These are phyloP conservation scores for Sphaerostilbella broomeana DNA, from an alignment of 2,329 filamentous ascomycete genomes.

Conservation along the genomic window DNA sequence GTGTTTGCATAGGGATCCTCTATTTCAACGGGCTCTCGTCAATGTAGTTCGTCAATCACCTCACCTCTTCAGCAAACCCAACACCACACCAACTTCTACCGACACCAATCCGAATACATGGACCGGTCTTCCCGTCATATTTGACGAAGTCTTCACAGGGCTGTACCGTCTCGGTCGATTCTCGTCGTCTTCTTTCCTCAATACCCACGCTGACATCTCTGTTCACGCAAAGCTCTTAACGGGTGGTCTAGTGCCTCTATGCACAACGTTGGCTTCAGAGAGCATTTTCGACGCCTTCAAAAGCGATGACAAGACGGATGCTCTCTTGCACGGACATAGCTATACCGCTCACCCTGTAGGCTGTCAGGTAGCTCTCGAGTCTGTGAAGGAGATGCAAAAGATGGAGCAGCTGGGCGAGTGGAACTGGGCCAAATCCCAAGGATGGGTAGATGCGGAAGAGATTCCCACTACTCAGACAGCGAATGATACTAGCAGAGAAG, in stretches of 20 bases:
- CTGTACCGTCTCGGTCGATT: constrained; percentile 73
- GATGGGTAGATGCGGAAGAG: constrained; percentile 22
- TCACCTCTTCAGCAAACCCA: constrained; percentile 42
- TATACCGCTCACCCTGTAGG: constrained; percentile 81
- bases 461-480: constrained; percentile 16
- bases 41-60: constrained; percentile 56
- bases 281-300: constrained; percentile 66
- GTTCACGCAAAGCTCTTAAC: constrained; percentile 82
- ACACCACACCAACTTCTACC: constrained; percentile 9
- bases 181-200: constrained; percentile 63
- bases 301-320: constrained; percentile 68
- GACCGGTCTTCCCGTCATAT: constrained; percentile 70
- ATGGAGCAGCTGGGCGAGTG: constrained; percentile 53
- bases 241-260: constrained; percentile 71
- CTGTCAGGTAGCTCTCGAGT: constrained; percentile 68
- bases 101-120: constrained; percentile 38
- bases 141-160: constrained; percentile 84
- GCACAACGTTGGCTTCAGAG: constrained; percentile 67
- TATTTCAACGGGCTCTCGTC: constrained; percentile 70
- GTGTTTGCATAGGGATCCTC: constrained; percentile 53
- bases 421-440: constrained; percentile 47
- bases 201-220: constrained; percentile 63
- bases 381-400: constrained; percentile 50
- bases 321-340: constrained; percentile 75
- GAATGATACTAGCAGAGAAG: constrained; percentile 1